Percentiles rank a stretch among this genome's conserved stretches.
Conservation (phyloP, 768 basidiomycete genomes). For the Mycena metata region DNA sequence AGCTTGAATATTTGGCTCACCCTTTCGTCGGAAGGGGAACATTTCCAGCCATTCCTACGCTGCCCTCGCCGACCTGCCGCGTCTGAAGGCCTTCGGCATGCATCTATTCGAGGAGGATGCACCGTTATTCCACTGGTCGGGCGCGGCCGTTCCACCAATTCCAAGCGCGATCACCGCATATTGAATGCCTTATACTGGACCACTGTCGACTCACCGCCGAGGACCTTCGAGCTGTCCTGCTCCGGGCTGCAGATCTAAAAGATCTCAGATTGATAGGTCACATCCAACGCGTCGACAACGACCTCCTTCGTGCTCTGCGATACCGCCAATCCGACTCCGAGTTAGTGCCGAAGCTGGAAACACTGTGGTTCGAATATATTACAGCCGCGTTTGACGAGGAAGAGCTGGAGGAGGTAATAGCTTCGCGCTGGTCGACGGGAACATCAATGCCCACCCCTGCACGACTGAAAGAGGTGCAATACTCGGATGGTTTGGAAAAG, state of each 20-base stretch:
- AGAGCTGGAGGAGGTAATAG: neutral
- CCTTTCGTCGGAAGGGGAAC: neutral
- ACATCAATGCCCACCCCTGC: slow-evolving; percentile 5
- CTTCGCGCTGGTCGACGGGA: slow-evolving; percentile 2
- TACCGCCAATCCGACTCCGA: slow-evolving; percentile 12
- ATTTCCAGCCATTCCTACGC: slow-evolving; percentile 20
- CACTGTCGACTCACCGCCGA: slow-evolving; percentile 4
- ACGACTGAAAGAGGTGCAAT: neutral
- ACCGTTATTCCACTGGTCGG: slow-evolving; percentile 2
- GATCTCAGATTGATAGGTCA: slow-evolving; percentile 7
- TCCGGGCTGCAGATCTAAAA: neutral
- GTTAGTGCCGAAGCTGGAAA: slow-evolving; percentile 15
- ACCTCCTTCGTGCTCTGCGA: slow-evolving; percentile 3
- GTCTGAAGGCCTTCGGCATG: slow-evolving; percentile 5
- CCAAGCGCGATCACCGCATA: slow-evolving; percentile 6
- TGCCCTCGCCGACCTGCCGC: slow-evolving; percentile 3
- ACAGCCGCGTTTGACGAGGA: neutral
- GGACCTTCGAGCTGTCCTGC: slow-evolving; percentile 8
- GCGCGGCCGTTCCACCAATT: slow-evolving; percentile 9
- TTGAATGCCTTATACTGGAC: slow-evolving; percentile 6
- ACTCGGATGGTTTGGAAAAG: neutral
- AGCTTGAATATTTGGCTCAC: slow-evolving; percentile 9
- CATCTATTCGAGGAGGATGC: slow-evolving; percentile 6
- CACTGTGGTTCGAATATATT: neutral
- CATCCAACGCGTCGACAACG: slow-evolving; percentile 12